Evolutionary conservation across 1,284 basidiomycete genomes (phyloP).

Genomic region (Melampsora medusae): DNA sequence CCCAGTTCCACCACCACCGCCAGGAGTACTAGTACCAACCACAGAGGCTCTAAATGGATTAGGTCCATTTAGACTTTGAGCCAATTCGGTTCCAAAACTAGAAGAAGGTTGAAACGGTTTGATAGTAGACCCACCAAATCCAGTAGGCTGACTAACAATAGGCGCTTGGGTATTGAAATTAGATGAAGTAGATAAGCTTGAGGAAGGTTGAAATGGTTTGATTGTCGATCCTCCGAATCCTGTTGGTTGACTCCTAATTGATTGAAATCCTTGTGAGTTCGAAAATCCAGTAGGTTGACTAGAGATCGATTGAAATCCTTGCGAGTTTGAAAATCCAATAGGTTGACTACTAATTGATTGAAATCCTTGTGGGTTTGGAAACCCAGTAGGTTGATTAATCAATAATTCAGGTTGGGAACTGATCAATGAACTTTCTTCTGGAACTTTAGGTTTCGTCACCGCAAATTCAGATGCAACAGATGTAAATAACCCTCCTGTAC

Average conservation of each 20-base stretch:
- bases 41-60: too few species aligned
- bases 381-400: too few species aligned
- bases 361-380: conserved; percentile 50
- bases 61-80: background rate
- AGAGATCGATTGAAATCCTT: conserved; percentile 5
- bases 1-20: too few species aligned
- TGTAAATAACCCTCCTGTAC: conserved; percentile 22
- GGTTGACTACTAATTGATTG: too few species aligned
- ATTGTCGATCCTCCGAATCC: conserved; percentile 36
- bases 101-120: conserved; percentile 89
- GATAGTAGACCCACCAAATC: conserved; percentile 66
- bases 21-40: too few species aligned
- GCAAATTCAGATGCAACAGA: conserved; percentile 40
- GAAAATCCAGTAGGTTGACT: too few species aligned
- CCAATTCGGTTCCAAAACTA: conserved; percentile 75
- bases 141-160: conserved; percentile 75
- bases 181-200: conserved; percentile 39
- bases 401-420: too few species aligned
- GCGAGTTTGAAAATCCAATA: conserved; percentile 49
- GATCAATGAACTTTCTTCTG: background rate
- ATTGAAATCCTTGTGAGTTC: conserved; percentile 50
- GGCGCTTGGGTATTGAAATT: conserved; percentile 32
- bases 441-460: conserved; percentile 27
- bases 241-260: background rate
- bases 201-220: conserved; percentile 46